Conservation (phyloP, 768 basidiomycete genomes). For the Terana coerulea region DNA sequence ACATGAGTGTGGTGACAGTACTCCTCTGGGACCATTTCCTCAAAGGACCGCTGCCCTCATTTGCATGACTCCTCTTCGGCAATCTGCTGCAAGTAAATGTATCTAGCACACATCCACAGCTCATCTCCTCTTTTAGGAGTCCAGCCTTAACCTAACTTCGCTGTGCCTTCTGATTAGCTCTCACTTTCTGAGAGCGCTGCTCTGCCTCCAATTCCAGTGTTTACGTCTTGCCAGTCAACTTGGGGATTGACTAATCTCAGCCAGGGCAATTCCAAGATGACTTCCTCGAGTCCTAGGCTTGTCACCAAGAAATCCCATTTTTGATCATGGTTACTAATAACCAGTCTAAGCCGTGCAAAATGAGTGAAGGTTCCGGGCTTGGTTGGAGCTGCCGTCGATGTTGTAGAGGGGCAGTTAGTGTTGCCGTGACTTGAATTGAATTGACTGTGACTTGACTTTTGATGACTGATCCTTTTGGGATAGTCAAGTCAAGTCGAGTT, state of each 20-base stretch:
- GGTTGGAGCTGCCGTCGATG: background rate
- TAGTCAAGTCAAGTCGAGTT: too few species aligned
- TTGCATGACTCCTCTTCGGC: too few species aligned
- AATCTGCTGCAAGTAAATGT: background rate
- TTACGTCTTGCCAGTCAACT: slow-evolving; percentile 6
- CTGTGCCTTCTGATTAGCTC: background rate
- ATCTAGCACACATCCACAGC: background rate
- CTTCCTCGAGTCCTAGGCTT: background rate
- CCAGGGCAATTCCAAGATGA: slow-evolving; percentile 6
- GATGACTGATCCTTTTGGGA: too few species aligned
- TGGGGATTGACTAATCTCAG: background rate
- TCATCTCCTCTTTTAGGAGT: background rate
- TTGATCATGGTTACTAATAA: background rate
- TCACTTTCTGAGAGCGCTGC: background rate
- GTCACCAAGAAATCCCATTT: background rate
- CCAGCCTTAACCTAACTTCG: background rate
- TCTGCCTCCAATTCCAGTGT: background rate
- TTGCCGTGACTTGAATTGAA: too few species aligned
- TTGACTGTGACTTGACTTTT: too few species aligned
- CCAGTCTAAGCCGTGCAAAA: background rate
- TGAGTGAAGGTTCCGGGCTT: background rate
- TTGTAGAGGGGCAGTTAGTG: background rate
- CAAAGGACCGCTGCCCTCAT: too few species aligned
- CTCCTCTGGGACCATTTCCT: slow-evolving; percentile 12
- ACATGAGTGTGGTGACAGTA: slow-evolving; percentile 17